Conservation (phyloP, 176 grass and related monocot species). For the Ampelocalamus luodianensis region DNA sequence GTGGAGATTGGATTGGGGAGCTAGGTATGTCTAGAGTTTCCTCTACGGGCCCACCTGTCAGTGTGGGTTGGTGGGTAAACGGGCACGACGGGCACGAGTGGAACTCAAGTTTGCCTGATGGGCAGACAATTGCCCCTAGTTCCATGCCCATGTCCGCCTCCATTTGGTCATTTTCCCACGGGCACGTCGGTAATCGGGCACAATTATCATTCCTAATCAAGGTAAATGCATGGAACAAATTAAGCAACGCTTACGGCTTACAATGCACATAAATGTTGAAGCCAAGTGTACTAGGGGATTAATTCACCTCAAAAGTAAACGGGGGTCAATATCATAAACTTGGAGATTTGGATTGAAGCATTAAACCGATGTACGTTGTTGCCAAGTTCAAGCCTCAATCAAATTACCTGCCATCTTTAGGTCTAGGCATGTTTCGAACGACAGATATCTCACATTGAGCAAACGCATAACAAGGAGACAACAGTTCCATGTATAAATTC, state of each 20-base stretch:
- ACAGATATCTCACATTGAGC: background rate
- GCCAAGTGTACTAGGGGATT: background rate
- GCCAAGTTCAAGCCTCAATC: background rate
- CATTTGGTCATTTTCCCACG: too few species aligned
- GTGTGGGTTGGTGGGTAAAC: too few species aligned
- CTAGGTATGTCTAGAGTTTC: too few species aligned
- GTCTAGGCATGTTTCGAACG: background rate
- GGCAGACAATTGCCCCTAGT: too few species aligned
- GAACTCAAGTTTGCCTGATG: too few species aligned
- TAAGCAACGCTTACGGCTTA: background rate
- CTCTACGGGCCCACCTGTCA: too few species aligned
- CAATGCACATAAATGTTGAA: background rate
- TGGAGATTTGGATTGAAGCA: background rate
- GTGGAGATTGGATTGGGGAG: too few species aligned
- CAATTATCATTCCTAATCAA: too few species aligned
- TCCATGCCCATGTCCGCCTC: too few species aligned
- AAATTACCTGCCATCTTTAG: background rate
- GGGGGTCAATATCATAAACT: too few species aligned
- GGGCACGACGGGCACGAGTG: too few species aligned
- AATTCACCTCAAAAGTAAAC: background rate
- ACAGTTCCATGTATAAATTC: background rate
- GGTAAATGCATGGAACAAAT: background rate
- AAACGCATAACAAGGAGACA: background rate
- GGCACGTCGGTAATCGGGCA: too few species aligned
- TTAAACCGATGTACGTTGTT: background rate